phyloP scores from a whole-genome alignment of 164 flowering plant genomes.

The Annona squamosa region DNA sequence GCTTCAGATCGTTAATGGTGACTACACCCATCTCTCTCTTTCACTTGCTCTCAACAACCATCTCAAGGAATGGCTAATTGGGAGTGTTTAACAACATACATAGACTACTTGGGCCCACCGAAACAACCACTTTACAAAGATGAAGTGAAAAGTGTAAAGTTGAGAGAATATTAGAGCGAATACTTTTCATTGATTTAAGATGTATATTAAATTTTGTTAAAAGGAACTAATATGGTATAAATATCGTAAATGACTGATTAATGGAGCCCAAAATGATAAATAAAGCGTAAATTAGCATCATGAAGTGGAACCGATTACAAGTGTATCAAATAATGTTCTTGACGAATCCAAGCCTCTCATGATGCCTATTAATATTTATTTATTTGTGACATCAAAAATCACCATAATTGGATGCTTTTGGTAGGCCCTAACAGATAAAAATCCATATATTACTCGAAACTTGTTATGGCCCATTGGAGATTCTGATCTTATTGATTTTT shows the following conservation, averaged over 20 bases:
- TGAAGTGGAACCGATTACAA: too few relatives aligned
- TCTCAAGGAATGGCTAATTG: conserved; percentile 6
- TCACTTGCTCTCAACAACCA: conserved; percentile 2
- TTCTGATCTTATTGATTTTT: too few relatives aligned
- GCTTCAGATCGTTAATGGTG: conserved; percentile 67
- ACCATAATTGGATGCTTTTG: too few relatives aligned
- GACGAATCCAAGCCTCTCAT: too few relatives aligned
- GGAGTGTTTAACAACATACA: neutral
- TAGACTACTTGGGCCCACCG: neutral
- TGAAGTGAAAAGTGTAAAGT: neutral
- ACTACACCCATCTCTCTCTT: conserved; percentile 54
- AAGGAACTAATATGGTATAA: conserved; percentile 27
- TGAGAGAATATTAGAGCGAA: neutral
- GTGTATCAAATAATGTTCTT: too few relatives aligned
- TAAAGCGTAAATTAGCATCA: too few relatives aligned
- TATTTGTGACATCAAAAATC: too few relatives aligned
- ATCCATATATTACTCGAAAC: too few relatives aligned
- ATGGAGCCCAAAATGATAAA: too few relatives aligned
- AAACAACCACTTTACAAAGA: neutral
- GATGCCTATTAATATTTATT: too few relatives aligned
- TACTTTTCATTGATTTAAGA: neutral
- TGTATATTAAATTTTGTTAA: neutral
- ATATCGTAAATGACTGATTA: conserved; percentile 30
- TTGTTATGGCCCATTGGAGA: too few relatives aligned
- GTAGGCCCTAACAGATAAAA: too few relatives aligned